phyloP scores from a whole-genome alignment of 2,329 filamentous ascomycete genomes.

The Ophiostoma perfectum region DNA sequence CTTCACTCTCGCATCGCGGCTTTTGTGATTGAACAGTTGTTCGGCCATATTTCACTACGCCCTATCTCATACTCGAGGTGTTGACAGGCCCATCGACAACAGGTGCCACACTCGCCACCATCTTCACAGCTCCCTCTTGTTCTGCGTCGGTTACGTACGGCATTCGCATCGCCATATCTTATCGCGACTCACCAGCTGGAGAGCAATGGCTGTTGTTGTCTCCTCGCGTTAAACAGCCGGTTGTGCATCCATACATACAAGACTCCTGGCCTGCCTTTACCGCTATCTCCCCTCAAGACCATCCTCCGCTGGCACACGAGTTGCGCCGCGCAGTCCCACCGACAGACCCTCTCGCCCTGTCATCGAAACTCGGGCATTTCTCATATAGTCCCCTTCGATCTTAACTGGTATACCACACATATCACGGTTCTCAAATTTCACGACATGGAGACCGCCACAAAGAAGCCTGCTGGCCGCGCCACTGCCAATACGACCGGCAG shows the following conservation, averaged over 20 bases:
- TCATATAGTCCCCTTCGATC: not conserved
- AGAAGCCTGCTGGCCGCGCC: slow-evolving; percentile 12
- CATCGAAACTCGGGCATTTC: not conserved
- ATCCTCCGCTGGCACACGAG: not conserved
- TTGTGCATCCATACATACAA: not conserved
- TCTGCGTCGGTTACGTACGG: slow-evolving; percentile 3
- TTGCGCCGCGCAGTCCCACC: not conserved
- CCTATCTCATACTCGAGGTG: not conserved
- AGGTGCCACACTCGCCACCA: not conserved
- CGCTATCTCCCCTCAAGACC: not conserved
- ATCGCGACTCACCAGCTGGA: not conserved
- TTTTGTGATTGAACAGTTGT: not conserved
- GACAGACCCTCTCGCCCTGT: not conserved
- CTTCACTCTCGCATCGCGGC: not conserved
- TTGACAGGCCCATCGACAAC: not conserved
- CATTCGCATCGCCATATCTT: not conserved
- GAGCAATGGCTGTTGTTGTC: not conserved
- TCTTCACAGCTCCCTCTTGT: not conserved
- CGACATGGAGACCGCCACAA: slow-evolving; percentile 15
- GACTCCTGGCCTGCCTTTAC: not conserved
- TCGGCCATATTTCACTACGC: not conserved
- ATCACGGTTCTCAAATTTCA: no score
- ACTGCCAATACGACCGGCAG: slow-evolving; percentile 17
- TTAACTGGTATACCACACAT: not conserved
- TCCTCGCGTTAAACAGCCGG: not conserved